Evolutionary conservation across 1,139 yeast species (phyloP), one percentile per base, ranked within the genome.

Genomic region (Hyphopichia fennica): DNA sequence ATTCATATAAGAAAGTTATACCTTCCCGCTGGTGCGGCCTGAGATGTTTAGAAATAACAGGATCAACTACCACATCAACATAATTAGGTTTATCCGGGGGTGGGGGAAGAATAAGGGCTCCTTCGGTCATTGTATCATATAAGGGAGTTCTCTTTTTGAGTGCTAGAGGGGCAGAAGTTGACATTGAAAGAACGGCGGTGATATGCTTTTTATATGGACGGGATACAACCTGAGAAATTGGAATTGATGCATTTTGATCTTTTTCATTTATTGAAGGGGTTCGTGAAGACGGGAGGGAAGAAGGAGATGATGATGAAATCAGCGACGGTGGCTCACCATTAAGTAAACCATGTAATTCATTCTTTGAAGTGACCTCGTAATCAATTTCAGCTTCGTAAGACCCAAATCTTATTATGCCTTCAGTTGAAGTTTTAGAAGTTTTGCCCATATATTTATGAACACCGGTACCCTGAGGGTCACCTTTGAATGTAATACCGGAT

Each of bases 21-120:
- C 96, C 99, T 50, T 85, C 93, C 11, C 78, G 61, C 57, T 93
- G 99, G 63, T 93, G 99, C 0, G 89, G 86, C 28, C 98, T 73
- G 18, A 93, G 65, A 11, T 64, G 60, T 18, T 67, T 62, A 0
- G 80, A 68, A 2, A 93, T 55, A 0, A 67, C 46, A 0, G 95
- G 93, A 53, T 90, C 97, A 7, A 90, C 76, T 0, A 80, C 77
- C 0, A 89, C 90, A 43, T 81, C 86, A 1, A 73, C 68, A 15
- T 52, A 47, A 5, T 46, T 47, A 9, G 50, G 45, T 45, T 48
- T 11, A 47, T 41, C 44, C 6, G 46, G 43, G 13, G 47, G 47
- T 11, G 39, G 32, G 2, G 36, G 40, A 41, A 48, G 38, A 4
- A 42, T 34, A 7, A 48, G 27, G 9, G 49, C 29, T 35, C 34